Conservation (phyloP, 2,329 filamentous ascomycete species). For the Cryphonectria japonica region DNA sequence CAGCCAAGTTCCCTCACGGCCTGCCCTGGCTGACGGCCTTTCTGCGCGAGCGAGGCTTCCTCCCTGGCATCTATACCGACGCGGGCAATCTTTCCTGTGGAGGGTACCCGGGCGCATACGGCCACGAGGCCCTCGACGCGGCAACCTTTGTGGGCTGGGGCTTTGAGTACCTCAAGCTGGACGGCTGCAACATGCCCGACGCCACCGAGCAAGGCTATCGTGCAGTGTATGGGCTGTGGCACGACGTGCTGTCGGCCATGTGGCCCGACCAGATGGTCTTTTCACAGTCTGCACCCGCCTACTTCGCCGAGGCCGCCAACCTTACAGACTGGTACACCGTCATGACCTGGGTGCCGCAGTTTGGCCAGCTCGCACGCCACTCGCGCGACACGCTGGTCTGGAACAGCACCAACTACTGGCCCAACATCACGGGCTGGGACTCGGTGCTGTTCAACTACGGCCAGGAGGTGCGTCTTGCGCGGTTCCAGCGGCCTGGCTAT, state of each 20-base stretch:
- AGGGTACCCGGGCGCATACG: constrained; percentile 46
- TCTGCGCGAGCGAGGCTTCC: constrained; percentile 44
- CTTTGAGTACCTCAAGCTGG: constrained; percentile 45
- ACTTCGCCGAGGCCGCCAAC: constrained; percentile 43
- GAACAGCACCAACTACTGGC: constrained; percentile 45
- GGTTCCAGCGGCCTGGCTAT: constrained; percentile 43
- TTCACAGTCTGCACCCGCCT: constrained; percentile 50
- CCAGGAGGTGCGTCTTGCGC: constrained; percentile 46
- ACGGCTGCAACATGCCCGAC: constrained; percentile 45
- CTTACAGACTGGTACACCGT: constrained; percentile 48
- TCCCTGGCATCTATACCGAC: constrained; percentile 51
- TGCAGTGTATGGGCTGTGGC: constrained; percentile 47
- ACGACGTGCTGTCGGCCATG: constrained; percentile 42
- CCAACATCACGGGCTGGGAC: constrained; percentile 48
- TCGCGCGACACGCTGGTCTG: constrained; percentile 39
- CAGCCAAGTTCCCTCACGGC: constrained; percentile 46
- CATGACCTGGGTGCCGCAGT: constrained; percentile 48
- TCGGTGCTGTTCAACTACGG: constrained; percentile 53
- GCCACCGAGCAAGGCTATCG: constrained; percentile 32
- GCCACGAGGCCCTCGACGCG: constrained; percentile 47
- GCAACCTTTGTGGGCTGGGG: constrained; percentile 44
- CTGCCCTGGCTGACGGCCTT: constrained; percentile 46
- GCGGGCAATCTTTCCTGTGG: constrained; percentile 49
- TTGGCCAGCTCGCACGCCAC: constrained; percentile 49
- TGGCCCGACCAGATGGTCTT: constrained; percentile 44